Percentiles rank a stretch among this genome's conserved stretches.
Evolutionary conservation across 495 filamentous ascomycete species (phyloP).

Genomic region (Neurospora sp.): DNA sequence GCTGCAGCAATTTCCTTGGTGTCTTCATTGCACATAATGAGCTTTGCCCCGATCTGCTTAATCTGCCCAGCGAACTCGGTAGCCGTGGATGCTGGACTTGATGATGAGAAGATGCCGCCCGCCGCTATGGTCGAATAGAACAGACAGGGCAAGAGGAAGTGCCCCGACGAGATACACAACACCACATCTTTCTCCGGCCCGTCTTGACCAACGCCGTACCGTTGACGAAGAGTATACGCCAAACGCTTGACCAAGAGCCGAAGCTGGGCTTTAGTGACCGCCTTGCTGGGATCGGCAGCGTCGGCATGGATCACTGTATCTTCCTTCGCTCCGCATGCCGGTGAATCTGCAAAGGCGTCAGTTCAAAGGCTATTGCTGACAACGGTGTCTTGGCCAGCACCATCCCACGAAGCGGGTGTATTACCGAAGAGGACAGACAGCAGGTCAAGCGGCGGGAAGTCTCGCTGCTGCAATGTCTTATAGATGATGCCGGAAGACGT

Average conservation of each 20-base stretch:
- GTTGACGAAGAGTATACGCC: constrained; percentile 36
- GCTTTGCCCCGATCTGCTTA: constrained; percentile 34
- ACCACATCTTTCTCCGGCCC: constrained; percentile 43
- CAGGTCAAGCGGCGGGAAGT: constrained; percentile 6
- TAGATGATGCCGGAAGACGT: constrained; percentile 90
- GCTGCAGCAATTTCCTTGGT: constrained; percentile 45
- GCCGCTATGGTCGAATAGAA: constrained; percentile 42
- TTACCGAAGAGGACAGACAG: constrained; percentile 9
- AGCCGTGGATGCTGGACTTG: constrained; percentile 29
- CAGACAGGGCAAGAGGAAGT: constrained; percentile 33
- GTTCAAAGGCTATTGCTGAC: not conserved
- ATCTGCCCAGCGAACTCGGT: constrained; percentile 35
- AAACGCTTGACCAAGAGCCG: constrained; percentile 32
- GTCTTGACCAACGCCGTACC: constrained; percentile 36
- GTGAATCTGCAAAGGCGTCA: not conserved
- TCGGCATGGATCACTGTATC: constrained; percentile 23
- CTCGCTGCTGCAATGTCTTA: constrained; percentile 56
- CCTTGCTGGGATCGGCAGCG: constrained; percentile 36
- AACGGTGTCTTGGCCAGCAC: not conserved
- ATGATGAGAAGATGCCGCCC: constrained; percentile 40
- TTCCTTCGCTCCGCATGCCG: constrained; percentile 5
- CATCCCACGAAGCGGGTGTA: not conserved
- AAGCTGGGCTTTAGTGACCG: constrained; percentile 37
- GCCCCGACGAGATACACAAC: constrained; percentile 38
- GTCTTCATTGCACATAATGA: constrained; percentile 41